These are phyloP conservation scores for Calocera cornea DNA, from an alignment of 768 basidiomycete species.

Conservation along the genomic window DNA sequence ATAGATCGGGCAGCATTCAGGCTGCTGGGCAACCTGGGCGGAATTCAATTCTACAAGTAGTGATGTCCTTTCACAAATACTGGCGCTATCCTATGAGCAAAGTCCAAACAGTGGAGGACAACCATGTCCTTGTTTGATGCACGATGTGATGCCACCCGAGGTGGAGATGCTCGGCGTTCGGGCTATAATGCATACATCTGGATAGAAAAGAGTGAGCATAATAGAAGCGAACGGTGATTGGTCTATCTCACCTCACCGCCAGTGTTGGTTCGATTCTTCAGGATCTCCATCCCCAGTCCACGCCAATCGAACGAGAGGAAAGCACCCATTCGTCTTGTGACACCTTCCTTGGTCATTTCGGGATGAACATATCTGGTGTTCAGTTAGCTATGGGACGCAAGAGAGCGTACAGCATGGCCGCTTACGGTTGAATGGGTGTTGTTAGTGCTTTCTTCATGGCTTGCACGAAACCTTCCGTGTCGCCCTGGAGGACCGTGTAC, in stretches of 20 bases:
- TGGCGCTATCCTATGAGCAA: no score
- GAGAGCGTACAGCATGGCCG: background rate
- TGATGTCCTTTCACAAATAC: no score
- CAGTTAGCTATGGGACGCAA: background rate
- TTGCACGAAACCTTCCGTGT: conserved; percentile 9
- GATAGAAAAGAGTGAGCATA: no score
- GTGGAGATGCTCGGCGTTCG: no score
- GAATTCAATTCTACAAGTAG: no score
- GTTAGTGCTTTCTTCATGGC: conserved; percentile 13
- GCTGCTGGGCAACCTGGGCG: no score
- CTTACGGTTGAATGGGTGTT: conserved; percentile 14
- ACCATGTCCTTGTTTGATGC: no score
- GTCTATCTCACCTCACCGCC: background rate
- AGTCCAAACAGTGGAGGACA: no score
- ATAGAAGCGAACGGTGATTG: no score
- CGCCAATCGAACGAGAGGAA: background rate
- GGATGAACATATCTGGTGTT: background rate
- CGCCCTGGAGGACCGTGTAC: conserved; percentile 18
- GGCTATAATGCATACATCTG: no score
- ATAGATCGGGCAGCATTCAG: no score
- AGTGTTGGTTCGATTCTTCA: background rate
- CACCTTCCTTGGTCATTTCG: background rate
- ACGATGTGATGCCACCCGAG: no score
- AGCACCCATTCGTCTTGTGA: background rate
- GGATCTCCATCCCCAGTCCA: background rate